Conservation (phyloP, 805 yeast species). For the Diddensiella caesifluorescens region DNA sequence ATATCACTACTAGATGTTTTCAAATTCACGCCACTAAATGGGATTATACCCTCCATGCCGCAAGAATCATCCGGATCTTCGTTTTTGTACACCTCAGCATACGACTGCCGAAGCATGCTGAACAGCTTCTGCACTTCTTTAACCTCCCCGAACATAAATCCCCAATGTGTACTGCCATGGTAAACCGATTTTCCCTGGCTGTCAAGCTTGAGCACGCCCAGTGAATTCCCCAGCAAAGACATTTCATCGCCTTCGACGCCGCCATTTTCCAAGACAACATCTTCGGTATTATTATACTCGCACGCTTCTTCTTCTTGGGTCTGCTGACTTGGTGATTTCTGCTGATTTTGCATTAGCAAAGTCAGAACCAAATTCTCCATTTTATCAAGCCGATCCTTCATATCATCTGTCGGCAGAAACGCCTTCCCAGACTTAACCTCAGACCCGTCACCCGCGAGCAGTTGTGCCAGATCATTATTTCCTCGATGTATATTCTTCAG, state of each 20-base stretch:
- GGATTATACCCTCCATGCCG: constrained; percentile 8
- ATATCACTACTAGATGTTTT: constrained; percentile 19
- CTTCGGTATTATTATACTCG: background rate
- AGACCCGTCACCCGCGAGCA: constrained; percentile 12
- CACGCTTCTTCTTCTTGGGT: no score
- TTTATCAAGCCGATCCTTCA: constrained; percentile 26
- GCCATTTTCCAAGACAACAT: constrained; percentile 7
- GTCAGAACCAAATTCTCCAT: constrained; percentile 28
- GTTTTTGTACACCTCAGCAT: constrained; percentile 2
- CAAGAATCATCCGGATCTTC: background rate
- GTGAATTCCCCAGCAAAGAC: constrained; percentile 26
- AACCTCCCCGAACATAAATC: constrained; percentile 28
- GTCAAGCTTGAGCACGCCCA: constrained; percentile 34
- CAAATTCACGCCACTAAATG: constrained; percentile 18
- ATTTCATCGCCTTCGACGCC: constrained; percentile 12
- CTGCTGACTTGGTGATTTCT: constrained; percentile 1
- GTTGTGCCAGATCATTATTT: constrained; percentile 9
- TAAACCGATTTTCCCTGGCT: constrained; percentile 29
- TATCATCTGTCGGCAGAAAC: constrained; percentile 17
- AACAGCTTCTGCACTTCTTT: constrained; percentile 22
- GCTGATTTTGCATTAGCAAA: constrained; percentile 15
- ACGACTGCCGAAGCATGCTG: constrained; percentile 10
- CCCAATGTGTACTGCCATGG: constrained; percentile 35
- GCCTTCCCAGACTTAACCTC: background rate
- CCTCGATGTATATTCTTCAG: background rate